Base-by-base conservation (phyloP, 495 filamentous ascomycete genomes). In the Neurospora sp. region DNA sequence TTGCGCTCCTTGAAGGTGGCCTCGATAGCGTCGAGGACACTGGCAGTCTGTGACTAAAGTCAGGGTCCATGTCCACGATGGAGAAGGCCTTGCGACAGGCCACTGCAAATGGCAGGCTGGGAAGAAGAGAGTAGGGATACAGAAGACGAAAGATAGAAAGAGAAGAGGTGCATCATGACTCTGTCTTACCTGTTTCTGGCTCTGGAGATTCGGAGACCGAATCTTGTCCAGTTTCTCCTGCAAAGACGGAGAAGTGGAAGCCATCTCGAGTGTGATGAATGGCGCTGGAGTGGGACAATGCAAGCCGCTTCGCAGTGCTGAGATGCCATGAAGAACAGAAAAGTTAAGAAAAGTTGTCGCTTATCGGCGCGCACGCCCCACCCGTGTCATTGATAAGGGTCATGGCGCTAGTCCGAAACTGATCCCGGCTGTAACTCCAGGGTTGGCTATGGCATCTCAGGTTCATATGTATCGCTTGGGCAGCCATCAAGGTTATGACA, bases 211-310 rank as follows among this genome's bases (percentile, higher is more conserved):
- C 38, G 96, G 96, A 81, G 92, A 94, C 82, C 96, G 92, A 80
- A 98, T 97, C 87, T 94, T 97, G 81, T 95, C 92, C 78, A 99
- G 88, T 86, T 92, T 96, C 85, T 95, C 95, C 77, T 89, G 88
- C 75, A 98, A 85, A 81, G 93, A 92, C 88, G 92, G 71, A 70
- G 78, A 78, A 18, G 35, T 35, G 35, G 74, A 62, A 71, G 81
- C 83, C 85, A 86, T 86, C 71, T 80, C 84, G 78, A 78, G 70
- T 39, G 72, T 73, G 48, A 44, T 69, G 70, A 39, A 42, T 66
- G 39, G 70, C 74, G 66, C 75, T 71, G 66, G 39, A 66, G 73
- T 74, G 48, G 77, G 74, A 75, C 77, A 77, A 71, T 42, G 69
- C 75, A 54, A 73, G 54, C 72, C 70, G 72, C 70, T 72, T 76